Evolutionary conservation across 257 asterid species (phyloP), one percentile per base, ranked within the genome.

Genomic region (Orobanche coerulescens): DNA sequence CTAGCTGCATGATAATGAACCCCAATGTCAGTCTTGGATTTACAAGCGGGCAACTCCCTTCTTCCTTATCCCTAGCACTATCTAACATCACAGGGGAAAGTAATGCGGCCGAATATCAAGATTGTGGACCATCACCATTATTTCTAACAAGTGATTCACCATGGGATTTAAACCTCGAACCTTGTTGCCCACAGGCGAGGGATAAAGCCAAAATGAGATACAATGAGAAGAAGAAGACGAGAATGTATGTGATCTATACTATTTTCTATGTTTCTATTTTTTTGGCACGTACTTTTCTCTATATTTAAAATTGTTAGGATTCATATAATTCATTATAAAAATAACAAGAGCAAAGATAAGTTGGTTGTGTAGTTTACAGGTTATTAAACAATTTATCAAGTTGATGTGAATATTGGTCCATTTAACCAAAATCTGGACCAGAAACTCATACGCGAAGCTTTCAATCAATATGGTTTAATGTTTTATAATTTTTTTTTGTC

Each of bases 121-220:
- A 88, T 52, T 79, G 92, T 58, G 92, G 87, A 9, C 43, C 84
- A 12, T 75, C 95, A 0, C 86, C 94, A 0, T 60, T 69, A 15
- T 74, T 85, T 55, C 78, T 88, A 2, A 34, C 77, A 0, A 71
- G 80, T 6, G 92, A 80, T 13, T 73, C 91, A 2, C 80, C 76
- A 1, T 86, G 94, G 92, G 87, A 89, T 14, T 68, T 87, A 0
- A 78, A 65, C 50, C 61, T 79, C 13, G 86, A 84, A 59, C 39
- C 69, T 16, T 71, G 74, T 43, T 63, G 79, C 64, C 94, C 91
- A 25, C 84, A 67, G 44, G 88, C 90, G 11, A 78, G 98, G 67
- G 88, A 81, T 37, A 79, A 82, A 62, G 98, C 98, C 22, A 85
- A 77, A 85, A 86, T 85, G 84, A 82, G 98, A 73, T 91, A 85